Evolutionary conservation across 176 grass and related monocot genomes (phyloP), one percentile per base, ranked within the genome.

Genomic region (Oryza coarctata): DNA sequence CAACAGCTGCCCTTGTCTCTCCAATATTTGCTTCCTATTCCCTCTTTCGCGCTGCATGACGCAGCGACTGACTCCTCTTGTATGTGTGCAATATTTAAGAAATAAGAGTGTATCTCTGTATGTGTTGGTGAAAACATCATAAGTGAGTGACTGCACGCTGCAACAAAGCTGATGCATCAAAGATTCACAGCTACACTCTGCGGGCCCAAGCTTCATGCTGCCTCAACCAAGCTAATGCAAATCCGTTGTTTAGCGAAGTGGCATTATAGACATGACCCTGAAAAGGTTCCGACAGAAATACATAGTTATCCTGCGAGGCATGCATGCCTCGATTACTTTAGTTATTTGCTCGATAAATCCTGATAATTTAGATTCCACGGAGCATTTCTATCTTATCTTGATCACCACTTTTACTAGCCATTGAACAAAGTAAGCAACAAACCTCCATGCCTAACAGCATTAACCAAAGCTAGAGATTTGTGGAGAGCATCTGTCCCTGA

Each of bases 11-110:
- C 36, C 61, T 2, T 73, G 83, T 82, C 73, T 12, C 68, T 44
- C 88, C 83, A 78, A 73, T 34, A 79, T 86, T n/a, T 76, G 87
- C 82, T 58, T 76, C 82, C 40, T 75, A 62, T 74, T 68, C n/a
- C 58, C 25, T 43, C 74, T 73, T n/a, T 73, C 70, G 22, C 61
- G 4, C 77, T 27, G 39, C 77, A 81, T 40, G 71, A 55, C 83
- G 81, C 82, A 61, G 15, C 39, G 13, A 25, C 55, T 23, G 75
- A 76, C 44, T 39, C 22, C 65, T 29, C 73, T 78, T 73, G 83
- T 63, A 72, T 43, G 70, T 36, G 34, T 74, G 45, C 79, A 11
- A 35, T 66, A 47, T 82, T 82, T 65, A 86, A 40, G 78, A 65
- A 74, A 62, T 32, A 62, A 62, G 71, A 25, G 35, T 79, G 41